A percentile compares a stretch with the other conserved stretches of the same genome.
Evolutionary conservation across 2,329 filamentous ascomycete genomes (phyloP).

Genomic region (Sclerotiophoma versabilis): DNA sequence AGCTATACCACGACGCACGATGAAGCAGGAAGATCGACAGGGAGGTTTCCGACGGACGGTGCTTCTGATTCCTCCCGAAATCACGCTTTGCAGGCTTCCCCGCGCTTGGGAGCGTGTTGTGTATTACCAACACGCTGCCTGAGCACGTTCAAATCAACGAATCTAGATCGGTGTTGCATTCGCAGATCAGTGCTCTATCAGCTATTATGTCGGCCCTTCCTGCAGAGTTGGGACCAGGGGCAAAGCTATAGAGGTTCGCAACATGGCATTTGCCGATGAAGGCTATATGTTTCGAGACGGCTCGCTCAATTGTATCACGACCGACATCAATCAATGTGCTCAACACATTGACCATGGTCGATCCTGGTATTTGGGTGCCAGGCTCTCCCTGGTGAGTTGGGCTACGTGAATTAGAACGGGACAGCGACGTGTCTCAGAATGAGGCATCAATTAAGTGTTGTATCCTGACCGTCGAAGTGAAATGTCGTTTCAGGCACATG

Average conservation of each 20-base stretch:
- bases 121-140: background rate
- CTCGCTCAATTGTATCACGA: slow-evolving; percentile 3
- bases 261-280: no score
- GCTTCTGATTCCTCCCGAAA: background rate
- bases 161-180: background rate
- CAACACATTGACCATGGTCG: background rate
- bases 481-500: background rate
- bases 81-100: slow-evolving; percentile 3
- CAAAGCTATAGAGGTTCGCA: background rate
- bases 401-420: background rate
- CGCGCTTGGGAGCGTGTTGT: background rate
- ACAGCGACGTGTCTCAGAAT: background rate
- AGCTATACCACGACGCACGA: background rate
- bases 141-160: background rate
- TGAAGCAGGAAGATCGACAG: background rate
- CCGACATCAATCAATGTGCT: slow-evolving; percentile 1
- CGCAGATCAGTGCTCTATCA: background rate
- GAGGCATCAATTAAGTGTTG: slow-evolving; percentile 1
- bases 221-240: background rate
- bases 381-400: slow-evolving; percentile 1
- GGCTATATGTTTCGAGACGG: no score
- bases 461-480: background rate
- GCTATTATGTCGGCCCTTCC: background rate
- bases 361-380: slow-evolving; percentile 1
- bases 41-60: background rate